Percentiles rank a stretch among this genome's conserved stretches.
Evolutionary conservation across 768 basidiomycete genomes (phyloP).

Genomic region (Tulasnella sp.): DNA sequence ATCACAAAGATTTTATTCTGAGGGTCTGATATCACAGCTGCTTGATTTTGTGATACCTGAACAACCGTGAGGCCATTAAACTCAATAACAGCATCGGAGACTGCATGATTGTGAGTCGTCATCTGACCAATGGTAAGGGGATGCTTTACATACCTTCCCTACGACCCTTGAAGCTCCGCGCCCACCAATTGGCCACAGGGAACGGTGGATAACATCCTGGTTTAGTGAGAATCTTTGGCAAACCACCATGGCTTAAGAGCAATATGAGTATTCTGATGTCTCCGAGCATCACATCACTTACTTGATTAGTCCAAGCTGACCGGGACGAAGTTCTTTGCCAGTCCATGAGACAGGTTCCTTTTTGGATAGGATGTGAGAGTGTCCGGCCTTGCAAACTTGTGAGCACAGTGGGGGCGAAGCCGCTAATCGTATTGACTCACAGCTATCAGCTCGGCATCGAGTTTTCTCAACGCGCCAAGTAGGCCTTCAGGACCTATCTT

Average conservation of each 20-base stretch:
- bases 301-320: constrained; percentile 59
- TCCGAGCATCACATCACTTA: not conserved
- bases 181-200: constrained; percentile 77
- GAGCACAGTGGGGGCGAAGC: not conserved
- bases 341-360: constrained; percentile 61
- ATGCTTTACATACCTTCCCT: constrained; percentile 44
- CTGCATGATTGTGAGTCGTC: constrained; percentile 27
- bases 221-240: constrained; percentile 58
- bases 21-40: constrained; percentile 21
- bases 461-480: constrained; percentile 52
- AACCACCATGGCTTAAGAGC: constrained; percentile 37
- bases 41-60: constrained; percentile 73
- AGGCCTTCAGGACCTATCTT: constrained; percentile 48
- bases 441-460: constrained; percentile 46
- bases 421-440: constrained; percentile 25
- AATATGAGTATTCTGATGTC: not conserved
- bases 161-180: constrained; percentile 55
- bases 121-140: not conserved
- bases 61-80: constrained; percentile 73
- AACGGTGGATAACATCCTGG: constrained; percentile 69
- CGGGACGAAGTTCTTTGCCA: constrained; percentile 58
- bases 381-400: constrained; percentile 36
- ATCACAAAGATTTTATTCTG: constrained; percentile 64
- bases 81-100: constrained; percentile 70
- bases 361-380: constrained; percentile 45